Conservation (phyloP, 139 green algal species). For the Micractinium conductrix region DNA sequence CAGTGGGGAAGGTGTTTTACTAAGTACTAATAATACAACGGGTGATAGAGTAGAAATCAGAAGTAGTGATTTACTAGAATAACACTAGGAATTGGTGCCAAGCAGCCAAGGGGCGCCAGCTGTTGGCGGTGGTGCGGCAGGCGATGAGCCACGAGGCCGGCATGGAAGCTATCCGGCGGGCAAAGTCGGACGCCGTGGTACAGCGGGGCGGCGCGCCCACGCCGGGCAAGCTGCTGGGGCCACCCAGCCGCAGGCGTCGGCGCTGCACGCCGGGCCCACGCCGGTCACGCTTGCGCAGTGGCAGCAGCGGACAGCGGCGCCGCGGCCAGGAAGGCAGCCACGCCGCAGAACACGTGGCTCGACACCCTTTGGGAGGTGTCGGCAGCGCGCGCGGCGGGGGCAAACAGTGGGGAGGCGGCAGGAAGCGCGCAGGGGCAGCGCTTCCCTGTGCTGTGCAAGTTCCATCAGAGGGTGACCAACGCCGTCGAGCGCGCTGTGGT, state of each 20-base stretch:
- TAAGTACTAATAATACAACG: no score
- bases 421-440: neutral
- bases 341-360: constrained; percentile 56
- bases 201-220: neutral
- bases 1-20: no score
- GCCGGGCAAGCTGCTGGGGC: neutral
- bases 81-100: no score
- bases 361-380: constrained; percentile 45
- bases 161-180: constrained; percentile 72
- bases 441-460: constrained; percentile 82
- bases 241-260: neutral
- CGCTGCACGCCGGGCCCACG: neutral
- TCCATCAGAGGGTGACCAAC: constrained; percentile 95
- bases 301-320: constrained; percentile 16
- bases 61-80: no score
- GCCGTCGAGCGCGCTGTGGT: constrained; percentile 86
- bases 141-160: constrained; percentile 72
- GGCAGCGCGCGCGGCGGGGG: constrained; percentile 23
- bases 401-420: neutral
- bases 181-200: constrained; percentile 42
- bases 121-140: constrained; percentile 78
- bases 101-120: neutral
- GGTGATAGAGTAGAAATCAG: no score
- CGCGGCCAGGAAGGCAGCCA: neutral
- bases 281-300: constrained; percentile 53